A percentile compares a stretch with the other conserved stretches of the same genome.
Conservation (phyloP, 1,139 yeast genomes). For the Taphrina pruni region DNA sequence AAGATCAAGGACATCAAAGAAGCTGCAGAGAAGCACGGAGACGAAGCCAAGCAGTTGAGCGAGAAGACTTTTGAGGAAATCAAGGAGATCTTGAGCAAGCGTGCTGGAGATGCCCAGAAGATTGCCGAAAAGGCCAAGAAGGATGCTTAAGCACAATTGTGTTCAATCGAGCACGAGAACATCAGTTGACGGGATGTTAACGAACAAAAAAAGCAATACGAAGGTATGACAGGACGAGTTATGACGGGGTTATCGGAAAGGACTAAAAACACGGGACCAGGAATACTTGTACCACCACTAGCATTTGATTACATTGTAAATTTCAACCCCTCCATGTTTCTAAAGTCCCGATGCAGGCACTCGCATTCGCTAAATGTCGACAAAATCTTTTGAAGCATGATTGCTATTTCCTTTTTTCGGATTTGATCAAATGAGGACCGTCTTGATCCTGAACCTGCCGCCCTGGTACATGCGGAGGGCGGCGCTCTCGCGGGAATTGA, state of each 20-base stretch:
- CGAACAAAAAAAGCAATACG: too few species aligned
- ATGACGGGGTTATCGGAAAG: slow-evolving; percentile 2
- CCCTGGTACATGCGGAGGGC: slow-evolving; percentile 31
- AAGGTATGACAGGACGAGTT: not conserved
- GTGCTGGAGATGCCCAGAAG: slow-evolving; percentile 34
- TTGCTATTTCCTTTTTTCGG: not conserved
- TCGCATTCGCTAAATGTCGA: not conserved
- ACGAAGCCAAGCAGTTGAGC: slow-evolving; percentile 39
- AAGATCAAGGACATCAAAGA: slow-evolving; percentile 38
- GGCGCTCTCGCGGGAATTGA: slow-evolving; percentile 21
- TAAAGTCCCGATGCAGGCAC: too few species aligned
- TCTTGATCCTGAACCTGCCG: slow-evolving; percentile 29
- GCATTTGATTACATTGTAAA: slow-evolving; percentile 6
- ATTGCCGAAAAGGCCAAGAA: slow-evolving; percentile 41
- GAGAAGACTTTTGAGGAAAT: slow-evolving; percentile 37
- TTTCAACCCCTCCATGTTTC: not conserved
- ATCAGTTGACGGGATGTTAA: not conserved
- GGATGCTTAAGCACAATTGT: slow-evolving; percentile 12
- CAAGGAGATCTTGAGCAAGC: slow-evolving; percentile 31
- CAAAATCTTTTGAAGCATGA: not conserved
- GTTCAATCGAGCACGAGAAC: not conserved
- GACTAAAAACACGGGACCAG: not conserved
- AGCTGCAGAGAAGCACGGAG: slow-evolving; percentile 41
- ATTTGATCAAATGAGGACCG: slow-evolving; percentile 13
- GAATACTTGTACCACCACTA: slow-evolving; percentile 3